Percentiles rank a stretch among this genome's conserved stretches.
phyloP scores from a whole-genome alignment of 2,329 filamentous ascomycete species.

The Ceratocystis alfenasii region DNA sequence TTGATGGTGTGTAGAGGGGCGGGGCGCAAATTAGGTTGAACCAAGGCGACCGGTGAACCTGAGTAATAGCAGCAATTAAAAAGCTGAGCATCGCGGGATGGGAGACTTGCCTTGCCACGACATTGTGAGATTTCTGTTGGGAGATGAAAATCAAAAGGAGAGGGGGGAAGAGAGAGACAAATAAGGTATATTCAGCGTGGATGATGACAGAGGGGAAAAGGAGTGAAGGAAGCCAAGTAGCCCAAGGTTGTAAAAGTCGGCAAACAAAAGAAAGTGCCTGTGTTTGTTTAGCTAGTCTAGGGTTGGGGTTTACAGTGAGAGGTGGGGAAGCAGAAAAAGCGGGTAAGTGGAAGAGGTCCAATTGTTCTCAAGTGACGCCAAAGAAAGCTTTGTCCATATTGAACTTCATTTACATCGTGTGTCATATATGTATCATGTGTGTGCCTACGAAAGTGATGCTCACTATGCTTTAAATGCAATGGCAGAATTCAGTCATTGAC shows the following conservation, averaged over 20 bases:
- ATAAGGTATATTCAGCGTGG: slow-evolving; percentile 17
- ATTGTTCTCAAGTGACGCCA: not conserved
- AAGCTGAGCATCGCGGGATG: not conserved
- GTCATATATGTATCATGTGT: not conserved
- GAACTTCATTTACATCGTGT: not conserved
- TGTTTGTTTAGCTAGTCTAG: not conserved
- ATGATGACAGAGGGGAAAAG: not conserved
- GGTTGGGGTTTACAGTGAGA: not conserved
- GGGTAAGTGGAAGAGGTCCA: not conserved
- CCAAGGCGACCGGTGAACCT: not conserved
- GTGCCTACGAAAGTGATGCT: not conserved
- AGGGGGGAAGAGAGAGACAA: slow-evolving; percentile 15
- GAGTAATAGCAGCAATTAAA: not conserved
- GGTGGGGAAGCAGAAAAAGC: not conserved
- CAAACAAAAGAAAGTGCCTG: slow-evolving; percentile 10
- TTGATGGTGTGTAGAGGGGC: not conserved
- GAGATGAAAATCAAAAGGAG: slow-evolving; percentile 17
- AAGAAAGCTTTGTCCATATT: not conserved
- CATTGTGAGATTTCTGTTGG: slow-evolving; percentile 37
- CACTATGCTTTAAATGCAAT: too few species aligned
- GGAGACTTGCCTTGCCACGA: slow-evolving; percentile 57
- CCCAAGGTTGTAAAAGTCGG: slow-evolving; percentile 16
- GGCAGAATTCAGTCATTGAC: too few species aligned
- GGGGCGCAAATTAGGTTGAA: not conserved
- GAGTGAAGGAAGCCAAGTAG: slow-evolving; percentile 17